Evolutionary conservation across 2,329 filamentous ascomycete genomes (phyloP).

Genomic region (Setomelanomma holmii): DNA sequence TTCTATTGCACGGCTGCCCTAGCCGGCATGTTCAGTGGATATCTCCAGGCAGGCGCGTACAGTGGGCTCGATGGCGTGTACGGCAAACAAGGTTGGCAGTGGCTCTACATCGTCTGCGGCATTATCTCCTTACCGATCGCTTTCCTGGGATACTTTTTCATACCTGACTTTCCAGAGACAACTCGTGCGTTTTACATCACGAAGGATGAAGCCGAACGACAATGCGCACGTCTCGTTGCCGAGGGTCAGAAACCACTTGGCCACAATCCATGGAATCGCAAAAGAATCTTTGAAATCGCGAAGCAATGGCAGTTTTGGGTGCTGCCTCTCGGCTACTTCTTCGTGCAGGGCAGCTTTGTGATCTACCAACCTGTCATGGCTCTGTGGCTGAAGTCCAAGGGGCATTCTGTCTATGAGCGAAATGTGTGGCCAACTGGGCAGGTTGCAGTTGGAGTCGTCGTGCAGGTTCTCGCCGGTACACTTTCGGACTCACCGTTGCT

Average conservation of each 20-base stretch:
- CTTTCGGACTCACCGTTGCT: constrained; percentile 34
- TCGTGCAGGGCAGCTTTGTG: constrained; percentile 35
- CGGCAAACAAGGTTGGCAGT: constrained; percentile 33
- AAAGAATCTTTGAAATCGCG: constrained; percentile 53
- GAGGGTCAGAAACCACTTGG: constrained; percentile 46
- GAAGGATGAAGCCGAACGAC: constrained; percentile 28
- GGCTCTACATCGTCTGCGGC: constrained; percentile 41
- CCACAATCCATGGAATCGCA: constrained; percentile 45
- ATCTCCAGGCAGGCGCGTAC: constrained; percentile 43
- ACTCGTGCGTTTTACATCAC: constrained; percentile 48
- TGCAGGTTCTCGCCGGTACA: constrained; percentile 52
- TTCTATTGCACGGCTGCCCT: constrained; percentile 43
- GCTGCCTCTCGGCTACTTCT: constrained; percentile 57
- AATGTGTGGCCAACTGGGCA: constrained; percentile 58
- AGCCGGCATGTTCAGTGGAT: constrained; percentile 45
- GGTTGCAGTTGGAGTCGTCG: constrained; percentile 54
- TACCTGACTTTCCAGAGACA: constrained; percentile 36
- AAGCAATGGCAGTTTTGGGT: constrained; percentile 59
- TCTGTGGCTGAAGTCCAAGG: constrained; percentile 57
- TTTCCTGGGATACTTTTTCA: constrained; percentile 51
- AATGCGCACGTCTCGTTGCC: constrained; percentile 27
- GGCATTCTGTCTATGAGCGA: constrained; percentile 54
- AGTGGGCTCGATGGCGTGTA: constrained; percentile 36
- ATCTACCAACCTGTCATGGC: constrained; percentile 28
- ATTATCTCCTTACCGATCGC: constrained; percentile 54